These are phyloP conservation scores for Venturia oleaginea DNA, from an alignment of 2,329 filamentous ascomycete genomes.

Conservation along the genomic window DNA sequence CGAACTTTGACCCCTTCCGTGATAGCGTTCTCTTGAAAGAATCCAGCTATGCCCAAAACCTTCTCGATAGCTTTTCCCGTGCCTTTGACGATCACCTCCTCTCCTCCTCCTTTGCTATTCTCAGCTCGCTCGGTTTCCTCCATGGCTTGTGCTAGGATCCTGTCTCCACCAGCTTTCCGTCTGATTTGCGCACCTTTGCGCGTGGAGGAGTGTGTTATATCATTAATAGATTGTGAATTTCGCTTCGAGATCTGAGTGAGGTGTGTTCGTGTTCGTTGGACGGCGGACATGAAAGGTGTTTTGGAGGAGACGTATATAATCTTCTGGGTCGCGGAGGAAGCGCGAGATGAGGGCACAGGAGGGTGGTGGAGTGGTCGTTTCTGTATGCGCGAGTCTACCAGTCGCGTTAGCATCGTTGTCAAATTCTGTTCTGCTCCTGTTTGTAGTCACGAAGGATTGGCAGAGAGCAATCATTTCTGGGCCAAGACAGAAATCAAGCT, in stretches of 20 bases:
- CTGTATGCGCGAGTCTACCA: slow-evolving; percentile 10
- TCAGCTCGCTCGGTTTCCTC: not conserved
- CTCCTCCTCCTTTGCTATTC: not conserved
- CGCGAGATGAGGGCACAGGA: slow-evolving; percentile 8
- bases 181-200: not conserved
- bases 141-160: slow-evolving; percentile 12
- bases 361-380: slow-evolving; percentile 13
- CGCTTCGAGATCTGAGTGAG: slow-evolving; percentile 12
- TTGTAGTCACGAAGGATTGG: not conserved
- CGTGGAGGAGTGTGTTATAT: not conserved
- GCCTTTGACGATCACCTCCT: slow-evolving; percentile 12
- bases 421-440: not conserved
- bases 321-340: not conserved
- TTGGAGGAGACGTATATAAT: slow-evolving; percentile 13
- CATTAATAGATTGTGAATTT: slow-evolving; percentile 6
- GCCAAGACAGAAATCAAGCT: not conserved
- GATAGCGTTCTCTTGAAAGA: slow-evolving; percentile 7
- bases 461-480: not conserved
- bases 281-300: slow-evolving; percentile 15
- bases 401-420: not conserved
- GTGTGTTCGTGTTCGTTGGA: slow-evolving; percentile 10
- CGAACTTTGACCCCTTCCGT: slow-evolving; percentile 9
- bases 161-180: slow-evolving; percentile 11
- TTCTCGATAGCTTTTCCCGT: slow-evolving; percentile 12
- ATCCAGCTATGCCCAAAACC: slow-evolving; percentile 11